phyloP scores from a whole-genome alignment of 2,329 filamentous ascomycete genomes.

The Phyllosticta paracitricarpa region DNA sequence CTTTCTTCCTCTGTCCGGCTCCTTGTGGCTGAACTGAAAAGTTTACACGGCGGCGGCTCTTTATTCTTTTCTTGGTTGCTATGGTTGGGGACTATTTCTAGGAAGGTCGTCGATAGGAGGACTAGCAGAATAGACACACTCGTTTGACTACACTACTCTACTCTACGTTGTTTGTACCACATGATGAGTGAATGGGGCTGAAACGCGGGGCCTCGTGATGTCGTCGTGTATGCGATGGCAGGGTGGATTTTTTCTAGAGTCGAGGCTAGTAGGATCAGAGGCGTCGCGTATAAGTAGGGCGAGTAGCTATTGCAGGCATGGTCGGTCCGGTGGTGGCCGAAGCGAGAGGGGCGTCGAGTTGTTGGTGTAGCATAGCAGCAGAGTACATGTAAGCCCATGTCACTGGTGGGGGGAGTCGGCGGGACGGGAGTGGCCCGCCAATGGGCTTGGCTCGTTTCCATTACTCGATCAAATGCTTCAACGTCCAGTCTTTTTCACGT shows the following conservation, averaged over 20 bases:
- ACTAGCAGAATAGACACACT: neutral
- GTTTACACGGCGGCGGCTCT: neutral
- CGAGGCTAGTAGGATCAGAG: neutral
- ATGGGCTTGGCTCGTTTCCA: slow-evolving; percentile 10
- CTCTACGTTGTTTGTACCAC: neutral
- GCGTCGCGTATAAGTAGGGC: neutral
- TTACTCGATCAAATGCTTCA: slow-evolving; percentile 11
- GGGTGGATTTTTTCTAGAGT: neutral
- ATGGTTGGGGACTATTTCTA: neutral
- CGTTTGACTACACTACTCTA: neutral
- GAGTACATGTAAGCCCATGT: no score
- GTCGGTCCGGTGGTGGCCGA: neutral
- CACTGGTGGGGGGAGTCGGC: neutral
- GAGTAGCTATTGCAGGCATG: neutral
- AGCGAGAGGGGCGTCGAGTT: neutral
- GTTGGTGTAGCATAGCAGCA: no score
- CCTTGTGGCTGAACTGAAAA: neutral
- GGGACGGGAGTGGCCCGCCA: neutral
- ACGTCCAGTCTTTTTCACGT: slow-evolving; percentile 6
- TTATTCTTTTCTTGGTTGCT: neutral
- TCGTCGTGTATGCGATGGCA: neutral
- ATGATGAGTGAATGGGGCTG: neutral
- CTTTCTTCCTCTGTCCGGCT: neutral
- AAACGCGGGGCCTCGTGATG: neutral
- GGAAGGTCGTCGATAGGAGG: neutral